Base-by-base conservation (phyloP, 768 basidiomycete genomes). In the Grammothele lineata region DNA sequence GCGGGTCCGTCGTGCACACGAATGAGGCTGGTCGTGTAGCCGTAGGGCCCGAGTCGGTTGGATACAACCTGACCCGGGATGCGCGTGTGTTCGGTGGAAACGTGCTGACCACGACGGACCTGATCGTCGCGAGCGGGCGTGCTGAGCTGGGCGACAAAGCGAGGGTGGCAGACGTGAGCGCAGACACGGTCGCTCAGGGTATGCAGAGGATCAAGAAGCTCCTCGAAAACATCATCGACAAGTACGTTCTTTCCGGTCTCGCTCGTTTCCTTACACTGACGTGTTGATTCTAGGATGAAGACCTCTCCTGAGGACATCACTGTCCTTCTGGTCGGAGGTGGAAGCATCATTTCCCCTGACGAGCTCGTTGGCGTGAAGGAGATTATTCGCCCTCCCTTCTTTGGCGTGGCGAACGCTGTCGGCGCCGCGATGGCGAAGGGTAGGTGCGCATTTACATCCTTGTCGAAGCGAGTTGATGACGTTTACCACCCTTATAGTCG, bases 41-140 rank as follows among this genome's bases (percentile, higher is more conserved):
- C 0, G 70, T 85, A 26, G 83, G 83, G 0, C 83, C 83, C 10
- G 76, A 82, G 55, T 85, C 81, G 1, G 80, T 84, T 15, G 83
- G 83, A 0, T 77, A 81, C 58, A 59, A 64, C 51, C 68, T 79
- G 40, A 68, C 69, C 4, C 67, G 64, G 35, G 76, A 81, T 35
- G 72, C 74, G 5, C 60, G 66, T 8, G 67, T 81, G 0, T 85
- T 85, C 53, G 78, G 80, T 6, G 83, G 83, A 2, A 47, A 64
- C 3, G 68, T 68, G 3, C 61, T 81, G 41, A 85, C 83, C n/a
- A 66, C 81, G 1, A 84, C 83, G 1, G 83, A 85, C 55, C 63
- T 82, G 19, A 67, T 71, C 37, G 79, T 80, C 0, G 73, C 76
- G 18, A 58, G 58, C 8, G 61, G 64, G 0, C 38, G 47, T 0